phyloP scores from a whole-genome alignment of 164 flowering plant species.

The Santalum album region DNA sequence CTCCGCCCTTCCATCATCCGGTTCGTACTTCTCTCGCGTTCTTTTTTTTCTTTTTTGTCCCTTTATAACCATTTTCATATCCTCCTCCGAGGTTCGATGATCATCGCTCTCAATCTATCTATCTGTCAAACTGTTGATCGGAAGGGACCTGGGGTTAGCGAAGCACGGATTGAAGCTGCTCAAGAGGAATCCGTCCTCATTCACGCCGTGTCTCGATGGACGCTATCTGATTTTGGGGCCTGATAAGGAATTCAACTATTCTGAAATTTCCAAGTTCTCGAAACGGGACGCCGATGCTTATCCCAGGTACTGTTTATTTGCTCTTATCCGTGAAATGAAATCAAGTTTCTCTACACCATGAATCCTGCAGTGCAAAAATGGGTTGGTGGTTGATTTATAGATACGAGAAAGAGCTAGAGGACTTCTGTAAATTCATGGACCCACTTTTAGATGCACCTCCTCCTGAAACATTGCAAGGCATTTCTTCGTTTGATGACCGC shows the following conservation, averaged over 20 bases:
- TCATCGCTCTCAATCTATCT: too few species aligned
- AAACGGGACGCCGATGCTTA: constrained; percentile 71
- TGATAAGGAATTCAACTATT: constrained; percentile 46
- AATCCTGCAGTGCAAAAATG: too few species aligned
- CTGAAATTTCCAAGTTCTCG: constrained; percentile 88
- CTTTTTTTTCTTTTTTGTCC: neutral
- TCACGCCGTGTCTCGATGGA: constrained; percentile 89
- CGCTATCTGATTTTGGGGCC: constrained; percentile 79
- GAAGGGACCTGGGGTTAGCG: constrained; percentile 65
- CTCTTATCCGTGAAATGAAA: too few species aligned
- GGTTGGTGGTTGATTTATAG: constrained; percentile 25
- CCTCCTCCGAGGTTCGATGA: too few species aligned
- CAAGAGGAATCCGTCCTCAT: constrained; percentile 82
- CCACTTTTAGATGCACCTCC: constrained; percentile 77
- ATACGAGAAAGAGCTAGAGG: constrained; percentile 72
- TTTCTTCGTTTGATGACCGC: constrained; percentile 33
- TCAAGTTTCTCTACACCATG: too few species aligned
- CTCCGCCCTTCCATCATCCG: constrained; percentile 81
- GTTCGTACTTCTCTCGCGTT: constrained; percentile 14
- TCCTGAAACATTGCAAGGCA: constrained; percentile 55
- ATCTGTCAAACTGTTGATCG: too few species aligned
- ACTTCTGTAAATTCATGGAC: constrained; percentile 77
- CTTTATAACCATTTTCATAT: too few species aligned
- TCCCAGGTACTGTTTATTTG: constrained; percentile 37
- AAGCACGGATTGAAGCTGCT: constrained; percentile 83